These are phyloP conservation scores for Carex parvula DNA, from an alignment of 176 grass and related monocot species.

Conservation along the genomic window DNA sequence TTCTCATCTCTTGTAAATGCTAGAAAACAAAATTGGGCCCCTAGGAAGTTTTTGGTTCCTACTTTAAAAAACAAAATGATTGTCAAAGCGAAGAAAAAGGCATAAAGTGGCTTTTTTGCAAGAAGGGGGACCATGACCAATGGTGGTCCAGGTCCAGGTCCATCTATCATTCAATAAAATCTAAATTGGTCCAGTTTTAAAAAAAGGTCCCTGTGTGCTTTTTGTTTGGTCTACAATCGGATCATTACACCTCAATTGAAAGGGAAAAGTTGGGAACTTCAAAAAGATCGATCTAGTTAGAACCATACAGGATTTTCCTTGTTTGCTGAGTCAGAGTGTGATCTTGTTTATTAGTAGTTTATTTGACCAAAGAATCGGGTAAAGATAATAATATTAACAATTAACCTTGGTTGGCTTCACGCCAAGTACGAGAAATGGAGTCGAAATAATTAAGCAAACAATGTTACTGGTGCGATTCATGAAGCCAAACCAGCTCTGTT, in stretches of 20 bases:
- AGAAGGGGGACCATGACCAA: neutral
- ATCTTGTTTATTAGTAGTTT: no score
- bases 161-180: neutral
- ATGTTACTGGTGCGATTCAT: no score
- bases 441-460: no score
- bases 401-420: no score
- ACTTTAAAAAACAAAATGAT: conserved; percentile 10
- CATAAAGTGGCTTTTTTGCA: conserved; percentile 5
- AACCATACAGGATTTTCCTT: neutral
- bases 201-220: conserved; percentile 1
- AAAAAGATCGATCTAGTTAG: neutral
- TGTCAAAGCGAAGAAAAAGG: neutral
- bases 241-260: conserved; percentile 17
- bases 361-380: no score
- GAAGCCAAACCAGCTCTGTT: no score
- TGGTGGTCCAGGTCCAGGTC: neutral
- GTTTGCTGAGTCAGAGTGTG: no score
- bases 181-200: conserved; percentile 7
- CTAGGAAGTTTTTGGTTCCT: neutral
- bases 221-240: conserved; percentile 21
- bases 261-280: neutral
- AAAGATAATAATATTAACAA: no score
- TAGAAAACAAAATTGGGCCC: neutral
- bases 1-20: neutral
- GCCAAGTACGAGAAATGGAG: no score